Percentiles rank a stretch among this genome's conserved stretches.
These are phyloP conservation scores for Bauhinia variegata DNA, from an alignment of 306 rosid species.

Conservation along the genomic window DNA sequence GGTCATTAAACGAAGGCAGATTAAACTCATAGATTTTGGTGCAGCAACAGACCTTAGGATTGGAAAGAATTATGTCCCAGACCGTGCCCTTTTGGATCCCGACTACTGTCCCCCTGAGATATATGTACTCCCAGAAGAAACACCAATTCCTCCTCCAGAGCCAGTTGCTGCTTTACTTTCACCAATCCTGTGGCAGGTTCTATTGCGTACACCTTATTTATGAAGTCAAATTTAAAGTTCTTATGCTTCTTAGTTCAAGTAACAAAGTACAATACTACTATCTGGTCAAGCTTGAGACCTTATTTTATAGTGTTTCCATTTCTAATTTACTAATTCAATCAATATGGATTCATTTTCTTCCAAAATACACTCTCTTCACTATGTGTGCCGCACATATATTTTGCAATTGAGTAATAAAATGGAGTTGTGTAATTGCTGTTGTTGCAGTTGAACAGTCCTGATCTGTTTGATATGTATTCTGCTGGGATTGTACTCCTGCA, in stretches of 20 bases:
- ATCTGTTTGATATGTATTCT: constrained; percentile 93
- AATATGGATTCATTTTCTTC: constrained; percentile 20
- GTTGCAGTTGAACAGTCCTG: constrained; percentile 94
- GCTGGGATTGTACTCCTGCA: constrained; percentile 93
- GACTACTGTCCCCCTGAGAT: constrained; percentile 90
- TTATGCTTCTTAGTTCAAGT: neutral
- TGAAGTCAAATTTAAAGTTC: constrained; percentile 24
- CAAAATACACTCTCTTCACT: neutral
- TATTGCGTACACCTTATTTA: constrained; percentile 28
- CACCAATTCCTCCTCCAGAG: constrained; percentile 91
- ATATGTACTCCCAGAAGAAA: constrained; percentile 88
- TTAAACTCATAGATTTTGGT: constrained; percentile 94
- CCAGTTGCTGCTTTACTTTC: constrained; percentile 92
- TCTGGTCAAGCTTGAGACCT: constrained; percentile 1
- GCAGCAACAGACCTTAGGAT: constrained; percentile 93
- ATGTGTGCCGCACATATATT: neutral
- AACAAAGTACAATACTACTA: neutral
- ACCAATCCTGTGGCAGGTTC: constrained; percentile 94
- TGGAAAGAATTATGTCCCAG: constrained; percentile 85
- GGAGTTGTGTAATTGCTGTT: constrained; percentile 40
- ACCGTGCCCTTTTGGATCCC: constrained; percentile 77
- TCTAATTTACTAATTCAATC: constrained; percentile 11
- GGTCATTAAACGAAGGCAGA: constrained; percentile 75
- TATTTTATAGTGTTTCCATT: constrained; percentile 8
- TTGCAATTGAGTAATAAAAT: constrained; percentile 34